Evolutionary conservation across 352 stramenopile species (phyloP).

Genomic region (Pythium biforme): DNA sequence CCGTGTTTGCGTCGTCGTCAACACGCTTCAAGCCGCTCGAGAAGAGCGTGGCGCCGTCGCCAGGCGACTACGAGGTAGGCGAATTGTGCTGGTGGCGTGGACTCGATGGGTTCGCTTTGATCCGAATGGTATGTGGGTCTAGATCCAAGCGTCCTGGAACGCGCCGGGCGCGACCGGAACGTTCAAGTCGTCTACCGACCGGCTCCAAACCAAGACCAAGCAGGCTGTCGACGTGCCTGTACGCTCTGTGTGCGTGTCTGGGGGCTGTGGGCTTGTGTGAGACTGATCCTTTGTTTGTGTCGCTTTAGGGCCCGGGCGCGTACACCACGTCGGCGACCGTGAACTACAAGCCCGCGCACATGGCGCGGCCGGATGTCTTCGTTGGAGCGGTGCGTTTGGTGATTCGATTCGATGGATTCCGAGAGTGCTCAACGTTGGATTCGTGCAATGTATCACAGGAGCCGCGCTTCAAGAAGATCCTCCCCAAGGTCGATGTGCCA

Average conservation of each 20-base stretch:
- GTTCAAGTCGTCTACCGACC: conserved; percentile 70
- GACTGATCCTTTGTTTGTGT: not conserved
- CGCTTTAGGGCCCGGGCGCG: conserved; percentile 54
- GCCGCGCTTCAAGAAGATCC: conserved; percentile 65
- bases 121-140: not conserved
- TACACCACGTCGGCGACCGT: conserved; percentile 43
- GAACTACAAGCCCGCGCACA: conserved; percentile 57
- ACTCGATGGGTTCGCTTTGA: not conserved
- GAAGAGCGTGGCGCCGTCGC: conserved; percentile 42
- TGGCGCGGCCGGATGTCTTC: conserved; percentile 68
- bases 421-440: too few species aligned
- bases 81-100: too few species aligned
- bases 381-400: conserved; percentile 56
- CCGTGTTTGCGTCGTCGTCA: conserved; percentile 65
- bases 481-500: conserved; percentile 52
- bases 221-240: conserved; percentile 44
- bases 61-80: conserved; percentile 70
- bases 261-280: not conserved
- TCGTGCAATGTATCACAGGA: conserved; percentile 36
- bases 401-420: too few species aligned
- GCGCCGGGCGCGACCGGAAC: conserved; percentile 51
- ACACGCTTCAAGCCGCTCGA: conserved; percentile 44
- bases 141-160: conserved; percentile 70
- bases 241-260: conserved; percentile 4
- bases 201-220: conserved; percentile 40